A percentile compares a stretch with the other conserved stretches of the same genome.
phyloP scores from a whole-genome alignment of 2,329 filamentous ascomycete species.

The Penicillium sp. region DNA sequence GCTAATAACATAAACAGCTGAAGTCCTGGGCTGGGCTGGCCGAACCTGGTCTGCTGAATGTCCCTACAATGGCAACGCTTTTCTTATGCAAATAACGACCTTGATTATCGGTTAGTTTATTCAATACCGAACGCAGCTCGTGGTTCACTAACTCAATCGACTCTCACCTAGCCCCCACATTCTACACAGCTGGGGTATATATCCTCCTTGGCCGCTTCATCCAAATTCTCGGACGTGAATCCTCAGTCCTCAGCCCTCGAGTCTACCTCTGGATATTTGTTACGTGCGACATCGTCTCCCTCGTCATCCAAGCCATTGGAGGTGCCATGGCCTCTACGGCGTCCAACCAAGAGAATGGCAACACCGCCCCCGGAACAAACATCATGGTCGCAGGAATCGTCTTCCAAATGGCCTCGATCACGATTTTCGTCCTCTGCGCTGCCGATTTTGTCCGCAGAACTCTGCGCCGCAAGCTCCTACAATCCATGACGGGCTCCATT shows the following conservation, averaged over 20 bases:
- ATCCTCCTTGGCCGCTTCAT: constrained; percentile 56
- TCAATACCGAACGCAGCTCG: not conserved
- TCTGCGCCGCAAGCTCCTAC: constrained; percentile 30
- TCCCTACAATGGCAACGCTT: constrained; percentile 55
- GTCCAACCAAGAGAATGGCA: constrained; percentile 51
- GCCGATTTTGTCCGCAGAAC: constrained; percentile 52
- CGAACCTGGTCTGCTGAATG: constrained; percentile 56
- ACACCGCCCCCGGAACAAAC: constrained; percentile 55
- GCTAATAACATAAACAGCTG: constrained; percentile 30
- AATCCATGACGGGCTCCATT: constrained; percentile 32
- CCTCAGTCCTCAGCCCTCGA: constrained; percentile 49
- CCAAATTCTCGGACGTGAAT: constrained; percentile 48
- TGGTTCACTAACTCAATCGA: not conserved
- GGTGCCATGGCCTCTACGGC: constrained; percentile 55
- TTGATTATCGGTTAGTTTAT: constrained; percentile 40
- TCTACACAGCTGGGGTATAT: constrained; percentile 59
- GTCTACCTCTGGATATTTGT: constrained; percentile 58
- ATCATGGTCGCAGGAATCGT: constrained; percentile 60
- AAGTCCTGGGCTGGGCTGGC: constrained; percentile 56
- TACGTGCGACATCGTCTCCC: constrained; percentile 59
- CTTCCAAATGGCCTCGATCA: constrained; percentile 63
- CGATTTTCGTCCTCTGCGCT: constrained; percentile 57
- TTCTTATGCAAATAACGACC: constrained; percentile 56
- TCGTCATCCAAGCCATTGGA: constrained; percentile 61
- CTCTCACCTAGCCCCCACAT: constrained; percentile 46